These are phyloP conservation scores for Hericium coralloides DNA, from an alignment of 768 basidiomycete species.

Conservation along the genomic window DNA sequence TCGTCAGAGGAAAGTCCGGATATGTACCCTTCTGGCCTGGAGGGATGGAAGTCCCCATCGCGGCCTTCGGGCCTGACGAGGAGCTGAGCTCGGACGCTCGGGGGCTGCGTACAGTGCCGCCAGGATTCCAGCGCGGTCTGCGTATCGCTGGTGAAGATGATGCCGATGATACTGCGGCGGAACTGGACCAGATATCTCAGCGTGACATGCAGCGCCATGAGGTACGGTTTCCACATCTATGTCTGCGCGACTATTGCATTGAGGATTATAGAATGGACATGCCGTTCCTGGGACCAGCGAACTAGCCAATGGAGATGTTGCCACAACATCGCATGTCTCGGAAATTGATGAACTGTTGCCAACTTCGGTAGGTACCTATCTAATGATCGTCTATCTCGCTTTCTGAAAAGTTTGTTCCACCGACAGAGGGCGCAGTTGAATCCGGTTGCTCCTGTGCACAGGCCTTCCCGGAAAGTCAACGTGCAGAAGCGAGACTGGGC, in stretches of 20 bases:
- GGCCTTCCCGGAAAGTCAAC: conserved; percentile 33
- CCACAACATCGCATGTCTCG: conserved; percentile 14
- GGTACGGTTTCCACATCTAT: neutral
- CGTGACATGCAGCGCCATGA: neutral
- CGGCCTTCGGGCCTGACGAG: conserved; percentile 7
- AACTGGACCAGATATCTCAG: neutral
- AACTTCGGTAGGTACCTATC: conserved; percentile 17
- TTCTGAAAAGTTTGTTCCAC: conserved; percentile 6
- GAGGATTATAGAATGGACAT: neutral
- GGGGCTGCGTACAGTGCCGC: conserved; percentile 61
- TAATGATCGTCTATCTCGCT: neutral
- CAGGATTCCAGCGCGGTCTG: conserved; percentile 77
- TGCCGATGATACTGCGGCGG: conserved; percentile 34
- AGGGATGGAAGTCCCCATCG: conserved; percentile 62
- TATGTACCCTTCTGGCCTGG: conserved; percentile 94
- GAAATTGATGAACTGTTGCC: conserved; percentile 76
- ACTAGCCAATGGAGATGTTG: neutral
- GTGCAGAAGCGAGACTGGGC: conserved; percentile 92
- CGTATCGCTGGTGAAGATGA: conserved; percentile 52
- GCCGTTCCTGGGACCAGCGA: conserved; percentile 15
- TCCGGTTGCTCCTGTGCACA: conserved; percentile 35
- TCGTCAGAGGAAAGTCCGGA: conserved; percentile 90
- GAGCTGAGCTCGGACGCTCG: conserved; percentile 30
- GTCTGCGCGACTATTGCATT: neutral
- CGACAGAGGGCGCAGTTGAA: conserved; percentile 49